phyloP scores from a whole-genome alignment of 1,284 basidiomycete genomes.

The Ustilago shanxiensis region DNA sequence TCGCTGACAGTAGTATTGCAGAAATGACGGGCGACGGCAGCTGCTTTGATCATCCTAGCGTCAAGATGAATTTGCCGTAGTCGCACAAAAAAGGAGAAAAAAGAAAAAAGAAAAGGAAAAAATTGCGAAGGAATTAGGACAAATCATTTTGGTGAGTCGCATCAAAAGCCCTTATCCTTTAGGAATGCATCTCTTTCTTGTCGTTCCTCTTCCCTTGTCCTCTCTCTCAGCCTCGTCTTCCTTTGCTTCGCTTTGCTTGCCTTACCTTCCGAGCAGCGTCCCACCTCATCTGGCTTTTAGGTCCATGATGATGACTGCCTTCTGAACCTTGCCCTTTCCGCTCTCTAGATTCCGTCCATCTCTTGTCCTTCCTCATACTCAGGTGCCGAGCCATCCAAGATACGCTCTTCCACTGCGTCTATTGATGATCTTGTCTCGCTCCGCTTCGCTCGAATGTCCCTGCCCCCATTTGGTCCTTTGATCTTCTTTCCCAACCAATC shows the following conservation, averaged over 20 bases:
- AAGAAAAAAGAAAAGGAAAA: neutral
- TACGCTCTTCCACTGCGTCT: conserved; percentile 1
- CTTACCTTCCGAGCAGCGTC: neutral
- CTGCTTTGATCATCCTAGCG: neutral
- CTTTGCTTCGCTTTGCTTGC: neutral
- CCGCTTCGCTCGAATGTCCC: neutral
- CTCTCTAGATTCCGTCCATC: neutral
- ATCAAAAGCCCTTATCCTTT: neutral
- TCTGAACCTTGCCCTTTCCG: neutral
- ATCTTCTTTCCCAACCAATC: too few species aligned
- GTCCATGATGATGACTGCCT: neutral
- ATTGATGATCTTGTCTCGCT: neutral
- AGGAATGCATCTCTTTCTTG: conserved; percentile 2
- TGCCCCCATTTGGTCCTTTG: neutral
- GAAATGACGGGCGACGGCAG: neutral
- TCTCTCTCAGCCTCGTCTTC: too few species aligned
- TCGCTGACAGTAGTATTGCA: neutral
- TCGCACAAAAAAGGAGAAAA: neutral
- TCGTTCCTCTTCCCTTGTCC: neutral
- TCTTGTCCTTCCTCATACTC: neutral
- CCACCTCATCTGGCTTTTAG: neutral
- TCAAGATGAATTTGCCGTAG: conserved; percentile 7
- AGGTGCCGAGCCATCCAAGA: neutral
- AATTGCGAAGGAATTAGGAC: neutral
- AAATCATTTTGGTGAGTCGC: too few species aligned